Conservation (phyloP, 169 alveolate genomes). For the Eimeria praecox region DNA sequence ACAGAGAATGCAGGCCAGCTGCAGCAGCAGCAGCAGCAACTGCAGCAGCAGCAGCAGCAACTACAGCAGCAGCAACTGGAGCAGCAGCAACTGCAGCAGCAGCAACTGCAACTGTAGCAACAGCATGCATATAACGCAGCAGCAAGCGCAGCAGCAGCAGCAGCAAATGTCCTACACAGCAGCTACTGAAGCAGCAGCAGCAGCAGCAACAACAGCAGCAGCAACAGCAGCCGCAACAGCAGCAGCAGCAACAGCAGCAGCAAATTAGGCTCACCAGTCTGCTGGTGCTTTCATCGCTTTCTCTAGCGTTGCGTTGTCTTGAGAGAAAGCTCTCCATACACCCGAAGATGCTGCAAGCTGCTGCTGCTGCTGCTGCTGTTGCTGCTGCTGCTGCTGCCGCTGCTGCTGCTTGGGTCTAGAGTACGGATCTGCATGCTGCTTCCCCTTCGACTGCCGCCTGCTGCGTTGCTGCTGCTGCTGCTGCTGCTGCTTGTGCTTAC, state of each 20-base stretch:
- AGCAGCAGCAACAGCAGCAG: slow-evolving; percentile 24
- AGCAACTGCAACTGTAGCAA: neutral
- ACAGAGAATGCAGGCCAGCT: slow-evolving; percentile 55
- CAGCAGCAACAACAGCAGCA: neutral
- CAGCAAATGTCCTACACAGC: neutral
- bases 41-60: neutral
- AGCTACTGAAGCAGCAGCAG: neutral
- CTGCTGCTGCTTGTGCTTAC: slow-evolving; percentile 5
- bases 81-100: slow-evolving; percentile 1
- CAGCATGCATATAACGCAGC: slow-evolving; percentile 63
- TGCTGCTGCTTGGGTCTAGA: neutral
- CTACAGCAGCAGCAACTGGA: neutral
- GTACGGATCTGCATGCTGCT: neutral
- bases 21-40: slow-evolving; percentile 36
- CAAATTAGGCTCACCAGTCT: slow-evolving; percentile 8
- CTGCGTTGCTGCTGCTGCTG: slow-evolving; percentile 13
- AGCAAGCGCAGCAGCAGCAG: slow-evolving; percentile 23
- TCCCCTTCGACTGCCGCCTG: neutral
- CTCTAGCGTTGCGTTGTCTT: neutral
- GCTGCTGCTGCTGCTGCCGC: neutral
- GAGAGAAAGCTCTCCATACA: slow-evolving; percentile 52
- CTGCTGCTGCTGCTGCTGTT: slow-evolving; percentile 68
- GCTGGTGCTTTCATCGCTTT: neutral
- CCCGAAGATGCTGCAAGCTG: slow-evolving; percentile 12
- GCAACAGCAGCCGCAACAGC: slow-evolving; percentile 36